Evolutionary conservation across 108 stramenopile species (phyloP).

Genomic region (Cyclotella cryptica): DNA sequence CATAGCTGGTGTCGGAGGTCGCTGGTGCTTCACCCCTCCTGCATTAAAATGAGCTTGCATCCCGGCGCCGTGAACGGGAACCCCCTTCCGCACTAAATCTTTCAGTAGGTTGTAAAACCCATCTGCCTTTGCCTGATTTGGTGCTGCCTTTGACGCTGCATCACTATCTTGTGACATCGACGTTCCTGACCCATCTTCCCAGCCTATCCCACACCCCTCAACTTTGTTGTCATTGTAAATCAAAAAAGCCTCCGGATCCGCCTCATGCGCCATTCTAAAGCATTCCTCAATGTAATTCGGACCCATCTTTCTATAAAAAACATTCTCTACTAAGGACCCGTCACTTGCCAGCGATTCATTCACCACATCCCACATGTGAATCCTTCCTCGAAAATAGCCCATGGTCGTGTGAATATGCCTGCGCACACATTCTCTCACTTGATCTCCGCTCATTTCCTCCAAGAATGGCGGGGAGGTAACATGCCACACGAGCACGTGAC

Average conservation of each 20-base stretch:
- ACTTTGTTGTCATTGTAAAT: slow-evolving; percentile 96
- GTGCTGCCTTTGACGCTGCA: slow-evolving; percentile 45
- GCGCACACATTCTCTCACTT: slow-evolving; percentile 66
- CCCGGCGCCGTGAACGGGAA: slow-evolving; percentile 91
- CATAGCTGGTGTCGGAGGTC: slow-evolving; percentile 86
- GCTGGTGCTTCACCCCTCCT: slow-evolving; percentile 72
- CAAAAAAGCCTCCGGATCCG: slow-evolving; percentile 88
- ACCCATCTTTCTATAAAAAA: slow-evolving; percentile 89
- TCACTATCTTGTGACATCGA: background rate
- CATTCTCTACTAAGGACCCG: slow-evolving; percentile 87
- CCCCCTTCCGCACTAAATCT: slow-evolving; percentile 68
- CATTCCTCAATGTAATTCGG: slow-evolving; percentile 89
- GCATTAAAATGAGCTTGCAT: slow-evolving; percentile 93
- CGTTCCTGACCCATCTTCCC: slow-evolving; percentile 1
- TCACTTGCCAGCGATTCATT: slow-evolving; percentile 91
- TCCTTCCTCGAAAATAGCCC: slow-evolving; percentile 85
- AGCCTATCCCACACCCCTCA: slow-evolving; percentile 79
- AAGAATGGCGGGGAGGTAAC: slow-evolving; percentile 79
- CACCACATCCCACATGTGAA: slow-evolving; percentile 92
- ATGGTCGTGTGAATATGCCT: slow-evolving; percentile 90
- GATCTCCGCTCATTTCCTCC: slow-evolving; percentile 62
- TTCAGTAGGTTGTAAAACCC: slow-evolving; percentile 84
- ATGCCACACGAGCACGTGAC: slow-evolving; percentile 91
- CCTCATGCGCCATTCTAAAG: slow-evolving; percentile 94
- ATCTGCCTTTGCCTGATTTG: slow-evolving; percentile 79